A percentile compares a stretch with the other conserved stretches of the same genome.
Evolutionary conservation across 805 yeast species (phyloP).

Genomic region (Wickerhamomyces hampshirensis): DNA sequence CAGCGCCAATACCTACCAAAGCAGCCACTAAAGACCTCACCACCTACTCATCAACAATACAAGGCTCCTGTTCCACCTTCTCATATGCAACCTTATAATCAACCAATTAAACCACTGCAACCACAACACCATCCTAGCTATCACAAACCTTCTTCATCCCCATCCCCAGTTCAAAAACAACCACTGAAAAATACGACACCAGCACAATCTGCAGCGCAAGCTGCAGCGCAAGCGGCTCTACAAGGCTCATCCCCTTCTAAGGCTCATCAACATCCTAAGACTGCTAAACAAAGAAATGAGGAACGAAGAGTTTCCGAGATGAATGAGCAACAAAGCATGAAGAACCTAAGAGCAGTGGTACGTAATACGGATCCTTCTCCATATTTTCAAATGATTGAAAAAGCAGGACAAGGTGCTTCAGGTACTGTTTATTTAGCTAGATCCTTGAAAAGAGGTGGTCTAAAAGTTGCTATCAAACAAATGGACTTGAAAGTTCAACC

Average conservation of each 20-base stretch:
- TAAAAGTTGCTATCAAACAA: slow-evolving; percentile 91
- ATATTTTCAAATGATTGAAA: slow-evolving; percentile 67
- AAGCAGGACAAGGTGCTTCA: slow-evolving; percentile 97
- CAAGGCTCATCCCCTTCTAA: slow-evolving; percentile 18
- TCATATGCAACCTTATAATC: slow-evolving; percentile 10
- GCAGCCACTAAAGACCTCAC: slow-evolving; percentile 1
- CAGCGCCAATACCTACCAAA: slow-evolving; percentile 13
- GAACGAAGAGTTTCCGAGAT: slow-evolving; percentile 55
- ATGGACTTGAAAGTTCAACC: slow-evolving; percentile 92
- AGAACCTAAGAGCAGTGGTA: slow-evolving; percentile 77
- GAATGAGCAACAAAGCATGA: slow-evolving; percentile 85
- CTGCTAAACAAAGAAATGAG: slow-evolving; percentile 32
- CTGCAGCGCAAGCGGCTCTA: slow-evolving; percentile 34
- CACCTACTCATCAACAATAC: slow-evolving; percentile 8
- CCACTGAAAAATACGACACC: slow-evolving; percentile 15
- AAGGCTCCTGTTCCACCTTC: slow-evolving; percentile 9
- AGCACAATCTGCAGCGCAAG: slow-evolving; percentile 23
- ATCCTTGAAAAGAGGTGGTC: slow-evolving; percentile 47
- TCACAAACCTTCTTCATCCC: slow-evolving; percentile 16
- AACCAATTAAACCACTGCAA: slow-evolving; percentile 21
- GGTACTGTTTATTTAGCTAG: slow-evolving; percentile 92
- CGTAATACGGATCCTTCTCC: slow-evolving; percentile 83
- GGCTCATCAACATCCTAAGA: slow-evolving; percentile 18
- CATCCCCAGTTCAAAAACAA: slow-evolving; percentile 11
- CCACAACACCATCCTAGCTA: slow-evolving; percentile 25